phyloP scores from a whole-genome alignment of 176 grass and related monocot species.

The Avena sativa region DNA sequence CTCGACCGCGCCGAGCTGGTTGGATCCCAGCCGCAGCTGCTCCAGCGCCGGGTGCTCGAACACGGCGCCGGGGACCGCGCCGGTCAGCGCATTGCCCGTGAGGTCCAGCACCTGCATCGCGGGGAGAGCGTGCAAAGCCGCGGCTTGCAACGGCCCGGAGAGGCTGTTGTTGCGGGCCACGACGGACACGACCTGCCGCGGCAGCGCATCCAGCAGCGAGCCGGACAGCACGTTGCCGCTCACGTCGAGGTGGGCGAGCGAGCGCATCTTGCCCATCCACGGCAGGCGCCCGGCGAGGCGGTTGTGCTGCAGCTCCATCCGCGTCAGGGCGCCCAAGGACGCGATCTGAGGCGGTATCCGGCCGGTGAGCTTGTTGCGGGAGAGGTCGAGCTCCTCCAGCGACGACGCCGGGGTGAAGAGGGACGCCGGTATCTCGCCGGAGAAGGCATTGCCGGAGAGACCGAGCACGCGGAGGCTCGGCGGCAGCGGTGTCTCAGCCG shows the following conservation, averaged over 20 bases:
- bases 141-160: constrained; percentile 13
- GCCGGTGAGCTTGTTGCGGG: constrained; percentile 53
- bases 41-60: constrained; percentile 62
- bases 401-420: constrained; percentile 31
- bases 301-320: constrained; percentile 55
- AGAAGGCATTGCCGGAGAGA: constrained; percentile 58
- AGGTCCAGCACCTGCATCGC: constrained; percentile 58
- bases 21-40: constrained; percentile 54
- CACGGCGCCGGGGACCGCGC: constrained; percentile 44
- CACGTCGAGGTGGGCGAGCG: constrained; percentile 52
- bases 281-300: constrained; percentile 37
- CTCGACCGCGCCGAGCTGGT: constrained; percentile 38
- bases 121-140: constrained; percentile 28
- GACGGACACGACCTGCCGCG: constrained; percentile 33
- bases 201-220: constrained; percentile 29
- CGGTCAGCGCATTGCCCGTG: constrained; percentile 45
- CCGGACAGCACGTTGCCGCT: constrained; percentile 57
- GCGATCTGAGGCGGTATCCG: constrained; percentile 39
- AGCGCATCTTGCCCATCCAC: constrained; percentile 18
- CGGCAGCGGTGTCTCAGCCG: constrained; percentile 23
- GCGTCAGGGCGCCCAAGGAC: constrained; percentile 22
- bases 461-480: constrained; percentile 36
- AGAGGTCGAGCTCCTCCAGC: constrained; percentile 59
- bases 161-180: constrained; percentile 48
- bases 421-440: constrained; percentile 49